Evolutionary conservation across 2,329 filamentous ascomycete genomes (phyloP).

Genomic region (Fusarium tupiense): DNA sequence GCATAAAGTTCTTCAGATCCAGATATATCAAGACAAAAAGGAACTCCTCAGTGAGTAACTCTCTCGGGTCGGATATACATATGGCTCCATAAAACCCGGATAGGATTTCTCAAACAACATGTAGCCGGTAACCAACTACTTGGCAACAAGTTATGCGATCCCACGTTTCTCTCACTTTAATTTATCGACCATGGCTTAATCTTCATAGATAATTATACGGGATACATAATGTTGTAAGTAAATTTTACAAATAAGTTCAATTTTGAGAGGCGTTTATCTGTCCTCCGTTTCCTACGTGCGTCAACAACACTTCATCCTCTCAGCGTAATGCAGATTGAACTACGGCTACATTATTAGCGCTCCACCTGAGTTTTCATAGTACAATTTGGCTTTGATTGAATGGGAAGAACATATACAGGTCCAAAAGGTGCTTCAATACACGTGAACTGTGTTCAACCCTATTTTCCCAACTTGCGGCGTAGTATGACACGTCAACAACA

Average conservation of each 20-base stretch:
- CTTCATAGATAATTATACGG: accelerated
- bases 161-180: neutral
- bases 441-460: neutral
- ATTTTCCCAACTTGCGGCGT: neutral
- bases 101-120: neutral
- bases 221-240: too few relatives aligned
- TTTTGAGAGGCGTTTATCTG: neutral
- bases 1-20: neutral
- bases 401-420: neutral
- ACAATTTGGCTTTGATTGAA: accelerated
- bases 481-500: neutral
- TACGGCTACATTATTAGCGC: neutral
- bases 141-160: neutral
- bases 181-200: accelerated
- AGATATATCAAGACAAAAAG: neutral
- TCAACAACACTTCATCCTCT: neutral
- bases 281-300: too few relatives aligned
- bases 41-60: neutral
- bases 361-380: accelerated
- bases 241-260: neutral
- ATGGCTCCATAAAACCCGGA: neutral
- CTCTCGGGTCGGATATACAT: neutral
- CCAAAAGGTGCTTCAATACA: neutral
- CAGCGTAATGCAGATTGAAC: neutral
- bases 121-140: neutral